Base-by-base conservation (phyloP, 192 early-diverging fungal genomes). In the Coemansia sp. region DNA sequence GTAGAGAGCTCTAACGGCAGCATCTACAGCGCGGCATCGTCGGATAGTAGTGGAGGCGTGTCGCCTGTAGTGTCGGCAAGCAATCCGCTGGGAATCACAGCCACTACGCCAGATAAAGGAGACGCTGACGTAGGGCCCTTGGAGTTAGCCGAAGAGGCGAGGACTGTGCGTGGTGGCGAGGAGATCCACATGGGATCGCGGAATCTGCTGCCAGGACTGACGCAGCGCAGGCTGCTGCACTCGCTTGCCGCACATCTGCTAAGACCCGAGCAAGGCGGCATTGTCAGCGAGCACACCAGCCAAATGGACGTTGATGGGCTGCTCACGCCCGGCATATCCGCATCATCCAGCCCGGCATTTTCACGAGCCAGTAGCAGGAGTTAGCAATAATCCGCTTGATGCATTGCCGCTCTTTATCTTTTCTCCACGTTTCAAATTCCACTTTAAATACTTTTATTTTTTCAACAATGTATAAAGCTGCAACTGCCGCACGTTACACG, bases 381-480 rank as follows among this genome's bases (percentile, higher is more conserved):
- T 37, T 44, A 45, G 46, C 31, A 15, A 42, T 17, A 42, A 42
- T 42, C 41, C 41, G 11, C 41, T 38, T 41, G 10, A 14, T 42
- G 11, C 27, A 42, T 4, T 42, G 34, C 34, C 7, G 32, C 39
- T 41, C 39, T 12, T 23, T 25, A 0, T 25, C 50, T 58, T 36
- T 0, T 58, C 55, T 45, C 7, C 29, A 67, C 25, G 10, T 25
- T 58, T 38, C 10, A 12, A 42, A 42, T 67, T 59, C 21, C 39
- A 3, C 31, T 42, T 48, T 48, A 42, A n/a, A n/a, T 31, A 4
- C 25, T 21, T 31, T n/a, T 25, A 7, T 19, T 36, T 4, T 57
- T 25, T 62, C 41, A 21, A 7, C 50, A 41, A 82, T 64, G 19
- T 74, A 61, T 66, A 68, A 67, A 34, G 80, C 59, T 14, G 74